Evolutionary conservation across 495 filamentous ascomycete genomes (phyloP), one percentile per base, ranked within the genome.

Genomic region (Lindgomyces ingoldianus): DNA sequence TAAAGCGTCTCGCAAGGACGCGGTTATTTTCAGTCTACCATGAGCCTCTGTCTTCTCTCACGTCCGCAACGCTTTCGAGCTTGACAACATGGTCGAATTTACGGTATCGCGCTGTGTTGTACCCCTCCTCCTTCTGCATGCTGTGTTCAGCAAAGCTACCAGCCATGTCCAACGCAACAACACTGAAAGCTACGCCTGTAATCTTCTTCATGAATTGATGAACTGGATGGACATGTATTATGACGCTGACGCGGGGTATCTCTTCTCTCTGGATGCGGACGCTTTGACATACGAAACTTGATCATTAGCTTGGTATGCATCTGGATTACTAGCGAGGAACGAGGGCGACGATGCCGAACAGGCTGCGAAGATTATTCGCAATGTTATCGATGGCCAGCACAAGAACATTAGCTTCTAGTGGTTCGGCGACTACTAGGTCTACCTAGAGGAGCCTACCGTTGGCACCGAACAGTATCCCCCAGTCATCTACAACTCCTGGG

Each of bases 181-280:
- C 33, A 39, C 33, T 39, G 33, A 39, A 39, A 39, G 33, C 33
- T 39, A 39, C 33, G 33, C 33, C 33, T 39, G 14, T 39, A 39
- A 39, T 39, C 33, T 39, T 39, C 33, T 39, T 39, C 33, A 39
- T 39, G 33, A 39, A 39, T 39, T 39, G 33, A 39, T 39, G 60
- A 50, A 21, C 33, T 64, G 60, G 60, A 55, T 64, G 60, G 60
- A 64, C 36, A 64, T 56, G 52, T 64, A 64, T 30, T 64, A 64
- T 19, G 60, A 64, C 30, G 39, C 60, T 16, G 51, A 64, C 1
- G 60, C 45, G 6, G 60, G 60, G 18, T 64, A 64, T 41, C 33
- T 64, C 11, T 64, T 56, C 44, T 57, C 51, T 12, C 27, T 62
- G 16, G 42, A 56, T 39, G 42, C 50, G 12, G 27, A 41, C 24